A percentile compares a stretch with the other conserved stretches of the same genome.
Conservation (phyloP, 257 asterid species). For the Solanum raphanifolium region DNA sequence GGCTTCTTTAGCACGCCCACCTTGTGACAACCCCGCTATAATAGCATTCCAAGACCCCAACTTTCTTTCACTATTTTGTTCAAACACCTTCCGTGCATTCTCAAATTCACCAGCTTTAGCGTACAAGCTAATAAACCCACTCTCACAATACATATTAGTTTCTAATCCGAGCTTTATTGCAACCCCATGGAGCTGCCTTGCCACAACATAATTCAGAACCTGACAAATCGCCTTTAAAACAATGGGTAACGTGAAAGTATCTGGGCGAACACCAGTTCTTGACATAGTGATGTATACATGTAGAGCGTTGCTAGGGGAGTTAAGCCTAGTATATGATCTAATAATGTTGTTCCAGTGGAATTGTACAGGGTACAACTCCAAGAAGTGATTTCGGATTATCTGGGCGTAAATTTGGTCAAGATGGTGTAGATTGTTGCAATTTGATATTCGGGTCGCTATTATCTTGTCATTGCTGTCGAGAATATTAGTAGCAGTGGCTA, state of each 20-base stretch:
- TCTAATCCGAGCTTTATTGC: conserved; percentile 44
- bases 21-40: conserved; percentile 70
- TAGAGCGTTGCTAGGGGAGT: conserved; percentile 51
- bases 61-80: conserved; percentile 40
- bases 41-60: conserved; percentile 93
- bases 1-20: conserved; percentile 60
- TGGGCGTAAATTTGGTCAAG: conserved; percentile 47
- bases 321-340: conserved; percentile 44
- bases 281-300: conserved; percentile 48
- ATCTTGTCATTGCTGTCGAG: conserved; percentile 11
- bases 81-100: conserved; percentile 58
- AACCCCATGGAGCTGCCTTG: conserved; percentile 40
- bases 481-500: neutral
- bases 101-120: conserved; percentile 36
- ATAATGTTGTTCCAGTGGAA: conserved; percentile 72
- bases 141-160: conserved; percentile 55
- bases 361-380: conserved; percentile 29
- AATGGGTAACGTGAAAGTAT: conserved; percentile 61
- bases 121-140: conserved; percentile 63
- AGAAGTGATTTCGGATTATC: conserved; percentile 46
- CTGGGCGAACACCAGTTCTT: conserved; percentile 44
- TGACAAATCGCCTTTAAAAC: conserved; percentile 46
- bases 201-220: conserved; percentile 16
- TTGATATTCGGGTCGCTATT: conserved; percentile 40
- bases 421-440: conserved; percentile 27